Evolutionary conservation across 2,329 filamentous ascomycete species (phyloP).

Genomic region (Exserohilum turcica): DNA sequence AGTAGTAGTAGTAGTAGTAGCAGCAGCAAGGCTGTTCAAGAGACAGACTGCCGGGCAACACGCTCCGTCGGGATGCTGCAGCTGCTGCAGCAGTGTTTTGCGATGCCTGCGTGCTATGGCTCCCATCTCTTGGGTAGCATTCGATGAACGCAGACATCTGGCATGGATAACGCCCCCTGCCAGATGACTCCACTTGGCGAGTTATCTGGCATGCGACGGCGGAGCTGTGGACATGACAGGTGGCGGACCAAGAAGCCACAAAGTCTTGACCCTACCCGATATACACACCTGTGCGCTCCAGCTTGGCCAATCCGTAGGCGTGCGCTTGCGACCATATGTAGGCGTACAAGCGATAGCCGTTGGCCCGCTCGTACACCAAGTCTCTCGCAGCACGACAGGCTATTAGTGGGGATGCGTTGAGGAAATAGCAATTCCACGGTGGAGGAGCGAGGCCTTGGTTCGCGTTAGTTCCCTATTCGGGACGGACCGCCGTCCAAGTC

Average conservation of each 20-base stretch:
- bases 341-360: constrained; percentile 15
- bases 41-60: constrained; percentile 11
- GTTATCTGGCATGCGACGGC: constrained; percentile 10
- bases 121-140: constrained; percentile 18
- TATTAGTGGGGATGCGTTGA: constrained; percentile 5
- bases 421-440: not conserved
- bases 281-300: constrained; percentile 29
- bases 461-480: not conserved
- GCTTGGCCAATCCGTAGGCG: constrained; percentile 32
- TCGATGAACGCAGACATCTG: constrained; percentile 8
- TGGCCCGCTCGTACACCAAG: constrained; percentile 5
- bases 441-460: too few species aligned
- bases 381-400: constrained; percentile 2
- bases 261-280: constrained; percentile 20
- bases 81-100: constrained; percentile 14
- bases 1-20: too few species aligned
- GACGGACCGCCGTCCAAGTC: too few species aligned
- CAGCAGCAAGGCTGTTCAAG: constrained; percentile 33
- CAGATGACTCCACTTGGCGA: constrained; percentile 7
- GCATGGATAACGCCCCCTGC: constrained; percentile 6
- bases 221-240: constrained; percentile 4
- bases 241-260: constrained; percentile 7
- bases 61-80: constrained; percentile 10
- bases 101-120: not conserved
- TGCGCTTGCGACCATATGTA: constrained; percentile 6